A percentile compares a stretch with the other conserved stretches of the same genome.
These are phyloP conservation scores for Toxoplasma gondii DNA, from an alignment of 169 alveolate genomes.

Conservation along the genomic window DNA sequence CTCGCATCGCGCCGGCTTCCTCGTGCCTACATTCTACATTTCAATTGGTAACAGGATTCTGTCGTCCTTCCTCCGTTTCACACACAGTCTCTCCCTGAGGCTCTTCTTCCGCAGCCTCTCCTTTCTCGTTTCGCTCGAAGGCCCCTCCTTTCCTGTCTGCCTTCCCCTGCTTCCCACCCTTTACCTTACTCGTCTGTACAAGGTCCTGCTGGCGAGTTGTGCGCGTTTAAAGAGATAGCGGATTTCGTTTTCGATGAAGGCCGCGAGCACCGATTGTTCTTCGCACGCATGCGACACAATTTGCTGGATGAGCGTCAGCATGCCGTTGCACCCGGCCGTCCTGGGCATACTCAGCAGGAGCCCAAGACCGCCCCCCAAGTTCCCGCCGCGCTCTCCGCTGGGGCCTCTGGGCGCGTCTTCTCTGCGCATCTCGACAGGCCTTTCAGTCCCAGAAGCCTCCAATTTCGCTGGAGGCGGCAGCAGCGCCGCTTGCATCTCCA, in stretches of 20 bases:
- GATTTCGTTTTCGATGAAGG: constrained; percentile 47
- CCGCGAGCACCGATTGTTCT: constrained; percentile 51
- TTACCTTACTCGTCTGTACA: constrained; percentile 20
- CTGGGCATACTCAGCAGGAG: constrained; percentile 57
- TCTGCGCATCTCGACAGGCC: neutral
- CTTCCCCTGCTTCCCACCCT: no score
- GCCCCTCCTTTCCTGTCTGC: no score
- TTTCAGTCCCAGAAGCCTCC: neutral
- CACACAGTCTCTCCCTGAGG: no score
- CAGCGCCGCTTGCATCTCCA: neutral
- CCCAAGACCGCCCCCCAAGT: constrained; percentile 60
- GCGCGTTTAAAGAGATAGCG: neutral
- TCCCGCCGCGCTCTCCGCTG: neutral
- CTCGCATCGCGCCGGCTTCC: no score
- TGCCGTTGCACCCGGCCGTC: constrained; percentile 56
- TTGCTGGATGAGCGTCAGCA: constrained; percentile 35
- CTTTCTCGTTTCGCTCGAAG: no score
- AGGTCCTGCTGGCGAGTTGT: neutral
- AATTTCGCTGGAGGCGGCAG: neutral
- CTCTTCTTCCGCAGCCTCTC: no score
- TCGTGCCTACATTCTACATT: no score
- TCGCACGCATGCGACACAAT: constrained; percentile 37
- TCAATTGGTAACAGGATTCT: no score
- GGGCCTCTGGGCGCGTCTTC: neutral
- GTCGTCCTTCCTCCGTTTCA: no score